phyloP scores from a whole-genome alignment of 768 basidiomycete species.

The Russula griseocarnosa region DNA sequence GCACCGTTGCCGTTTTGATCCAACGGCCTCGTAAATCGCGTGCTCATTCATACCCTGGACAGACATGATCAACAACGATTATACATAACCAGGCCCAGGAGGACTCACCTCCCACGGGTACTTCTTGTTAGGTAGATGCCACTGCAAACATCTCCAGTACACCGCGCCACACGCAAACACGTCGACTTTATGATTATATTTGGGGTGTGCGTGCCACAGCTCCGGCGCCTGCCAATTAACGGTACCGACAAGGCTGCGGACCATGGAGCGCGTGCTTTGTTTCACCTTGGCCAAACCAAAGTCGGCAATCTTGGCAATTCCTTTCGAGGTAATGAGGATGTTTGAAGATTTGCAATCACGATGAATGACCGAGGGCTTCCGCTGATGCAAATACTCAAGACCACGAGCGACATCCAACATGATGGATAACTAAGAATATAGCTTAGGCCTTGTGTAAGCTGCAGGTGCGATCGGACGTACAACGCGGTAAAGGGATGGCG shows the following conservation, averaged over 20 bases:
- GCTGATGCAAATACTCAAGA: slow-evolving; percentile 88
- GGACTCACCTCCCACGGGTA: slow-evolving; percentile 89
- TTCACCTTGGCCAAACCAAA: slow-evolving; percentile 99
- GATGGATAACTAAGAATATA: slow-evolving; percentile 59
- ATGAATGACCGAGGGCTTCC: slow-evolving; percentile 93
- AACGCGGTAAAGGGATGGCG: slow-evolving; percentile 72
- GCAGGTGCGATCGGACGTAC: slow-evolving; percentile 45
- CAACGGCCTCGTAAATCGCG: slow-evolving; percentile 94
- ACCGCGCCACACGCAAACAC: slow-evolving; percentile 97
- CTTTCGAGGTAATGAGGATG: slow-evolving; percentile 91
- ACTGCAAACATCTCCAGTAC: slow-evolving; percentile 97
- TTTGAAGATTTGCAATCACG: slow-evolving; percentile 99
- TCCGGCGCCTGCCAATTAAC: slow-evolving; percentile 99
- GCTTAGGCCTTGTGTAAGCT: slow-evolving; percentile 7
- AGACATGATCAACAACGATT: slow-evolving; percentile 11
- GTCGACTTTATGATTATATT: slow-evolving; percentile 98
- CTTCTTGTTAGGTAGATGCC: slow-evolving; percentile 83
- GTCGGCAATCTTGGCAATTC: slow-evolving; percentile 95
- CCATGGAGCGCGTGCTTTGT: slow-evolving; percentile 96
- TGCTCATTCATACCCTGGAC: slow-evolving; percentile 91
- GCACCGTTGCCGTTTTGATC: slow-evolving; percentile 79
- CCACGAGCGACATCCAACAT: slow-evolving; percentile 96
- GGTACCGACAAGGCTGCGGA: slow-evolving; percentile 97
- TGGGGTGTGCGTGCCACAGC: slow-evolving; percentile 95
- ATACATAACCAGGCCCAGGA: slow-evolving; percentile 9